phyloP scores from a whole-genome alignment of 176 grass and related monocot species.

The Raddia distichophylla region DNA sequence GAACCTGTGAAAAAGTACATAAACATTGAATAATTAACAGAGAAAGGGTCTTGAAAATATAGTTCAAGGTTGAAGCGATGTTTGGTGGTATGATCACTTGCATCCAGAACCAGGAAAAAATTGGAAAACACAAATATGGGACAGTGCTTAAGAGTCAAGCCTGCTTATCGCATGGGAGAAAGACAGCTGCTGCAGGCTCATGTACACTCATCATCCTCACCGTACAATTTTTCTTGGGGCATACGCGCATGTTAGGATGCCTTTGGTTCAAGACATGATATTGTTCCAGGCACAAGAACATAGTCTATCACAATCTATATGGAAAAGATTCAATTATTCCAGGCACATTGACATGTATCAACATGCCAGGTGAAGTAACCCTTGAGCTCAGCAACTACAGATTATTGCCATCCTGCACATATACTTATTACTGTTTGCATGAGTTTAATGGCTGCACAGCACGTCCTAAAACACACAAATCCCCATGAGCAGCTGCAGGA shows the following conservation, averaged over 20 bases:
- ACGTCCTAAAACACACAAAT: background rate
- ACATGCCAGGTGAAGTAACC: background rate
- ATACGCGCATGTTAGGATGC: background rate
- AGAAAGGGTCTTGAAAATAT: constrained; percentile 11
- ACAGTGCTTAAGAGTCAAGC: too few species aligned
- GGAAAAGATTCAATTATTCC: background rate
- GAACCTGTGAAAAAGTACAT: constrained; percentile 55
- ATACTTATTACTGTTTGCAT: background rate
- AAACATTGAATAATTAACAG: constrained; percentile 24
- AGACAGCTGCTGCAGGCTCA: background rate
- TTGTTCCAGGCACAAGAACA: background rate
- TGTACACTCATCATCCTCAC: background rate
- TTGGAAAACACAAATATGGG: background rate
- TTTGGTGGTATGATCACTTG: background rate
- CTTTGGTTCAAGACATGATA: background rate
- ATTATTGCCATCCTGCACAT: background rate
- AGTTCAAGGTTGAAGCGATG: background rate
- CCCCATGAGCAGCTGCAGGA: background rate
- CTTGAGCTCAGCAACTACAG: background rate
- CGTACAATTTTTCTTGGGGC: background rate
- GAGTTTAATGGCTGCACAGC: background rate
- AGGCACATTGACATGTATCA: background rate
- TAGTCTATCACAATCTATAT: background rate
- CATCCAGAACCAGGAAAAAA: background rate
- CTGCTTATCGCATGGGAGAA: background rate